These are phyloP conservation scores for Solanum sitiens DNA, from an alignment of 257 asterid genomes.

Conservation along the genomic window DNA sequence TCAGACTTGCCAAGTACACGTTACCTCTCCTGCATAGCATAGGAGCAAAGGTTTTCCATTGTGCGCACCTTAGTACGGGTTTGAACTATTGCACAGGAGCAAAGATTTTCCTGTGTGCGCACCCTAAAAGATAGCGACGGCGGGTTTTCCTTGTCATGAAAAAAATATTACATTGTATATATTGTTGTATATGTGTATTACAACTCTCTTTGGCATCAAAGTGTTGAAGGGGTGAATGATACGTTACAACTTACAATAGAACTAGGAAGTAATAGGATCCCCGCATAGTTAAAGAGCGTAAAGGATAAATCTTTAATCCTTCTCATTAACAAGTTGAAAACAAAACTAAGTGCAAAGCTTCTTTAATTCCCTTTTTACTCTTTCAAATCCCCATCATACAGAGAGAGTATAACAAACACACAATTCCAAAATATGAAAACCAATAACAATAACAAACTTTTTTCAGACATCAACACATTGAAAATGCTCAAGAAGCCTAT, in stretches of 20 bases:
- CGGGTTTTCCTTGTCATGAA: neutral
- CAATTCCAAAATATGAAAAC: neutral
- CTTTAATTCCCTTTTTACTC: neutral
- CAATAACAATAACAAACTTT: neutral
- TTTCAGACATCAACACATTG: conserved; percentile 28
- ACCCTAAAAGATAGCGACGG: too few relatives aligned
- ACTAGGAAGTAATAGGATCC: neutral
- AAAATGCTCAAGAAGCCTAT: conserved; percentile 73
- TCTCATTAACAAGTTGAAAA: neutral
- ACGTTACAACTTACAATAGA: neutral
- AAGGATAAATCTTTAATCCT: neutral
- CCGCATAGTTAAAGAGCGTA: neutral
- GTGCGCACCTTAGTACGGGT: neutral
- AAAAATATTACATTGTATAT: neutral
- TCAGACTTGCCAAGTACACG: neutral
- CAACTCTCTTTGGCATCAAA: neutral
- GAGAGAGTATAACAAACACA: neutral
- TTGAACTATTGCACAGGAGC: too few relatives aligned
- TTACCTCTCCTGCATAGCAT: neutral
- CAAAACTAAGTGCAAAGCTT: neutral
- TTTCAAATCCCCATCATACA: neutral
- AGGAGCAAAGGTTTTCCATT: neutral
- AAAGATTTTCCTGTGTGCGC: fast-evolving
- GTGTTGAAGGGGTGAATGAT: neutral
- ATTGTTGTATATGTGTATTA: neutral